Base-by-base conservation (phyloP, 73 alveolate genomes). In the Paramecium bursaria region DNA sequence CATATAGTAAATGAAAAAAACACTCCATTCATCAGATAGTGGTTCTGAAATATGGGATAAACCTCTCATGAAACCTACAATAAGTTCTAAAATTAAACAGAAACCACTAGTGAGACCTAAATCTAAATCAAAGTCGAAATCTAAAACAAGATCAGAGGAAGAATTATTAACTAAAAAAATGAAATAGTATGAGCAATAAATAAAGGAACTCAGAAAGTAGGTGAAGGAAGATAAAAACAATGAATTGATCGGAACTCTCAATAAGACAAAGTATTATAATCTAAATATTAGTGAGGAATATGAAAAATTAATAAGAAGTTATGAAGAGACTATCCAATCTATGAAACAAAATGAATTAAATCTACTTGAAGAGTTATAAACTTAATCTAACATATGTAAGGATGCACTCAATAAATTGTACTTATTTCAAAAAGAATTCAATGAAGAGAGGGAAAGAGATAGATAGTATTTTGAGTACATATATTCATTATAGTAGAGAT, bases 351-450 rank as follows among this genome's bases (percentile, higher is more conserved):
- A 42, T 30, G 82, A 67, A 42, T 3, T 67, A n/a, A 67, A 67
- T 39, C 50, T 67, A 19, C 44, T 67, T 39, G 82, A 67, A 7
- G 82, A 67, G 44, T 42, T 67, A 5, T 14, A 67, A 67, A 57
- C 50, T 5, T 14, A 67, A 15, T 39, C 60, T 42, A 35, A 67
- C 4, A 67, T 67, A 19, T 53, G 60, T 25, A 67, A 14, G 23
- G 82, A 67, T 35, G 82, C 82, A 19, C 35, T 67, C 15, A 67
- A 67, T 42, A 67, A 67, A 67, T 19, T 67, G 19, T 67, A 67
- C 35, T 14, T 39, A 67, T 35, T 14, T 31, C 35, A 67, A 67
- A 39, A 39, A 9, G 82, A 67, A 67, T 67, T 39, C 25, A 67
- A 67, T 67, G 48, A 1, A 31, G 57, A 39, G 46, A 44, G 50